Conservation (phyloP, 768 basidiomycete genomes). For the Leccinum subgranulosum region DNA sequence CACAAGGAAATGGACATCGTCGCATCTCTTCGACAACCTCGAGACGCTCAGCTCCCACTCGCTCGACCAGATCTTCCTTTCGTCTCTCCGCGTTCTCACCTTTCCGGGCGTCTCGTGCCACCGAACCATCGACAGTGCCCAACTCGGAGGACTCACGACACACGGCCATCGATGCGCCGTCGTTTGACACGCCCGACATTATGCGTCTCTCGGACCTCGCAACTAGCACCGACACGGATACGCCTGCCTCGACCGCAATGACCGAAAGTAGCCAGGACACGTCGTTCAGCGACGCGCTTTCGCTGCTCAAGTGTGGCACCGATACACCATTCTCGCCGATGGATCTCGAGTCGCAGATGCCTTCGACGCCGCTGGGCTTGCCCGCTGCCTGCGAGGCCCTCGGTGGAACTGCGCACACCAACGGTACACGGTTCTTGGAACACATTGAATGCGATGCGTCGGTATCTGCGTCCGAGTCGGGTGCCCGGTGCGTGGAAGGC, state of each 20-base stretch:
- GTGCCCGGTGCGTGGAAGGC: not conserved
- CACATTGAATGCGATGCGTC: slow-evolving; percentile 16
- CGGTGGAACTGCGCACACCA: not conserved
- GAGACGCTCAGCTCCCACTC: slow-evolving; percentile 11
- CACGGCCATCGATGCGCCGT: not conserved
- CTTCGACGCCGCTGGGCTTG: slow-evolving; percentile 9
- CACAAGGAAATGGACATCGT: slow-evolving; percentile 15
- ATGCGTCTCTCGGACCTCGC: slow-evolving; percentile 20
- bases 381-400: not conserved
- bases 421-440: slow-evolving; percentile 22
- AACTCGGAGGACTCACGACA: slow-evolving; percentile 2
- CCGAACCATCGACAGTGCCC: not conserved
- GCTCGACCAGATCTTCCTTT: slow-evolving; percentile 16
- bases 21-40: slow-evolving; percentile 24
- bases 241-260: slow-evolving; percentile 12
- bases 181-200: slow-evolving; percentile 12
- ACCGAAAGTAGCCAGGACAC: slow-evolving; percentile 6
- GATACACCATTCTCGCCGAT: slow-evolving; percentile 11
- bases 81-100: slow-evolving; percentile 23
- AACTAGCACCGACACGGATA: not conserved
- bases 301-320: slow-evolving; percentile 13
- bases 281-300: slow-evolving; percentile 20
- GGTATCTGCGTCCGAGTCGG: slow-evolving; percentile 8
- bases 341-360: slow-evolving; percentile 5
- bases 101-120: not conserved